Conservation (phyloP, 176 grass and related monocot species). For the Neostapfia colusana region DNA sequence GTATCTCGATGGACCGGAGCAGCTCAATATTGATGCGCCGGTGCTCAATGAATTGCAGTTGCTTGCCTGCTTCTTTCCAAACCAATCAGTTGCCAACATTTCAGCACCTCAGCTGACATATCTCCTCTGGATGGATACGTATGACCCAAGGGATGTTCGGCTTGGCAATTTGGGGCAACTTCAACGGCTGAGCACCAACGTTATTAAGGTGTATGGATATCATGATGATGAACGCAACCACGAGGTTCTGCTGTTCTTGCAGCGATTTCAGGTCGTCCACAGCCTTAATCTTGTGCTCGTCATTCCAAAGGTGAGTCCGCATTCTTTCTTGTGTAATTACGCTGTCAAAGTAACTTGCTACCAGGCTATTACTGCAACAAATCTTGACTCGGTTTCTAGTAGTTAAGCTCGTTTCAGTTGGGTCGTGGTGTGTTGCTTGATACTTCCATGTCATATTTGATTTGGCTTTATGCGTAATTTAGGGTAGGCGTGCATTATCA, state of each 20-base stretch:
- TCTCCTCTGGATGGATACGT: neutral
- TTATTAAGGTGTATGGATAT: neutral
- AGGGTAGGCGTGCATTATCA: neutral
- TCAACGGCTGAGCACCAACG: rapidly evolving
- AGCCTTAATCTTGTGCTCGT: neutral
- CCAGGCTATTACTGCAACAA: neutral
- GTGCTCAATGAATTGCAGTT: neutral
- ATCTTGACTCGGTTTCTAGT: neutral
- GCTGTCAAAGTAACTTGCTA: neutral
- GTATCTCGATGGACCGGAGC: neutral
- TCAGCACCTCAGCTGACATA: neutral
- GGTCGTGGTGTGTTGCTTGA: neutral
- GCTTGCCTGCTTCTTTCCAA: neutral
- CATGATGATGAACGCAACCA: neutral
- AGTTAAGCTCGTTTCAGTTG: neutral
- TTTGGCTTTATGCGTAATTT: neutral
- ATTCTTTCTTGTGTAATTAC: neutral
- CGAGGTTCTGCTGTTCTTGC: neutral
- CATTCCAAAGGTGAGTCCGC: neutral
- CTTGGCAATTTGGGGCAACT: neutral
- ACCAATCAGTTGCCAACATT: constrained; percentile 1
- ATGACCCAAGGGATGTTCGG: neutral
- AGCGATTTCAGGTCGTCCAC: neutral
- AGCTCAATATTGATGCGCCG: neutral
- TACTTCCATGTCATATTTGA: neutral